Conservation (phyloP, 2,329 filamentous ascomycete genomes). For the Magnaporthiopsis rhizophila region DNA sequence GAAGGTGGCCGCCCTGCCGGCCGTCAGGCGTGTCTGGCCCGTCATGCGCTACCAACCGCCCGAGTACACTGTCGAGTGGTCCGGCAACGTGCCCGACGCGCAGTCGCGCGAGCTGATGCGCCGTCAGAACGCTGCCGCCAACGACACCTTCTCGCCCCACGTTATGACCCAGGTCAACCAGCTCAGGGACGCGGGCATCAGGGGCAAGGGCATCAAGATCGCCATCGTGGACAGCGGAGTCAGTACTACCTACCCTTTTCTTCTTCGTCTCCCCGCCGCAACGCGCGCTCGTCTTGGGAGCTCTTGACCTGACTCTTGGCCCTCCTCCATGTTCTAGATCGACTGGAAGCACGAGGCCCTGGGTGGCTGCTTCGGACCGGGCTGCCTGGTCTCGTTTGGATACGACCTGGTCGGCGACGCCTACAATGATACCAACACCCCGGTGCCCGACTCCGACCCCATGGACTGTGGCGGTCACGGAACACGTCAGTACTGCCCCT, state of each 20-base stretch:
- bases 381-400: conserved; percentile 14
- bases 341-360: conserved; percentile 55
- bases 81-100: conserved; percentile 22
- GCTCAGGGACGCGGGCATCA: conserved; percentile 38
- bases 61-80: conserved; percentile 35
- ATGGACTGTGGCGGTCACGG: conserved; percentile 52
- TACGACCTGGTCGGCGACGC: conserved; percentile 12
- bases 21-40: conserved; percentile 41
- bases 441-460: conserved; percentile 40
- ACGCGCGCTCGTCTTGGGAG: too few relatives aligned
- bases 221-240: conserved; percentile 47
- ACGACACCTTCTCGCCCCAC: conserved; percentile 40
- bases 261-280: too few relatives aligned
- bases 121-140: conserved; percentile 13
- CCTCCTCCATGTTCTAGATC: conserved; percentile 22
- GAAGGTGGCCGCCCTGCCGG: conserved; percentile 31
- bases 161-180: conserved; percentile 49
- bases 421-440: conserved; percentile 33
- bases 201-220: conserved; percentile 44
- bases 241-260: conserved; percentile 19
- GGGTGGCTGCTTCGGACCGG: conserved; percentile 24
- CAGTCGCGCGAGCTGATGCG: conserved; percentile 14
- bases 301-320: not conserved
- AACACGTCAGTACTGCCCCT: conserved; percentile 26
- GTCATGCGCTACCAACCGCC: conserved; percentile 37